Percentiles rank a stretch among this genome's conserved stretches.
These are phyloP conservation scores for Odontarrhena argentea DNA, from an alignment of 345 rosid genomes.

Conservation along the genomic window DNA sequence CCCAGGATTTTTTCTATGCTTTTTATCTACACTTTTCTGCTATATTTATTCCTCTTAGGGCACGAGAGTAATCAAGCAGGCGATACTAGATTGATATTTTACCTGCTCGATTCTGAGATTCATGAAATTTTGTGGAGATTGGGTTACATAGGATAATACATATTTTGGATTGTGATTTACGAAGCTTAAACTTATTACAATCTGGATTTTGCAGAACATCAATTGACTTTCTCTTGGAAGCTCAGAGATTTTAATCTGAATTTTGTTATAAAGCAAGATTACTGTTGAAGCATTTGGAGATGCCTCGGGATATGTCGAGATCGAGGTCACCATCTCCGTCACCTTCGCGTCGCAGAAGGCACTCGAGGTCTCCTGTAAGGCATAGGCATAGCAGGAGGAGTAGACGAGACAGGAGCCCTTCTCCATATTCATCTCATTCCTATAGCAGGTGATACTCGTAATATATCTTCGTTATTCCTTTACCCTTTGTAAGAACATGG, in stretches of 20 bases:
- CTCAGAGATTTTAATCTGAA: slow-evolving; percentile 4
- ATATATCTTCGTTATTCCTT: slow-evolving; percentile 14
- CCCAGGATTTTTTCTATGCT: background rate
- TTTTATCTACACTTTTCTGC: background rate
- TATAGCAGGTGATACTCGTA: slow-evolving; percentile 81
- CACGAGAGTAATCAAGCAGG: background rate
- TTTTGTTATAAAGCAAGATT: slow-evolving; percentile 17
- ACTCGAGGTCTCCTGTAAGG: slow-evolving; percentile 71
- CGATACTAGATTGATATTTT: background rate
- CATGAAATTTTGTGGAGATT: background rate
- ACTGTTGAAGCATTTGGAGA: slow-evolving; percentile 33
- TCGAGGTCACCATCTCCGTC: slow-evolving; percentile 74
- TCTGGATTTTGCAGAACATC: slow-evolving; percentile 29
- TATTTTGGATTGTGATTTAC: background rate
- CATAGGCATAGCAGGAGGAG: slow-evolving; percentile 74
- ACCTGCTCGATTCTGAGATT: background rate
- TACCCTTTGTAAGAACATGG: slow-evolving; percentile 43
- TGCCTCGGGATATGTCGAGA: slow-evolving; percentile 81
- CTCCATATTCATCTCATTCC: slow-evolving; percentile 75
- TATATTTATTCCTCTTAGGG: slow-evolving; percentile 11
- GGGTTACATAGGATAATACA: background rate
- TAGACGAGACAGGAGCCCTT: slow-evolving; percentile 76
- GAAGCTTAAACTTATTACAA: slow-evolving; percentile 1
- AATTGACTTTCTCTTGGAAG: background rate
- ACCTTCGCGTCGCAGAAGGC: slow-evolving; percentile 70